Base-by-base conservation (phyloP, 2,329 filamentous ascomycete genomes). In the Clarireedia homoeocarpa region DNA sequence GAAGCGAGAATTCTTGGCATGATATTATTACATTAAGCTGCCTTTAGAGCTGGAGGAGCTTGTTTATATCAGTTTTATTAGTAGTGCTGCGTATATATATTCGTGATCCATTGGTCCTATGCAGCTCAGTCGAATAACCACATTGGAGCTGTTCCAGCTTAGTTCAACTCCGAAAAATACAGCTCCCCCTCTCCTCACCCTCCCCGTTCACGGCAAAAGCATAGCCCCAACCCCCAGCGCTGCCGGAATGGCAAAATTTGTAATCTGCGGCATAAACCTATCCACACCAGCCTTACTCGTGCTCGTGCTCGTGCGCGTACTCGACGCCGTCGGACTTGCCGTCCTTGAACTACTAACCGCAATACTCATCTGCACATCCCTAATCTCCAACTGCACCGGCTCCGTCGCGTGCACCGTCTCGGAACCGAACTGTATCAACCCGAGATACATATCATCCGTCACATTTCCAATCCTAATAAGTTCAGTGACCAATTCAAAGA, bases 201-300 rank as follows among this genome's bases (percentile, higher is more conserved):
- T 30, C 7, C n/a, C 45, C 42, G 20, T 17, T 48, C 15, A 48
- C 23, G 42, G 23, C 10, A 14, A 34, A 30, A 55, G 17, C 46
- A 55, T 55, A 26, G n/a, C 36, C 4, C 45, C 46, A 5, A 55
- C 27, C 2, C 52, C 52, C 45, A 55, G 20, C 14, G 52, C 52
- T 12, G 52, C 52, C 14, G 52, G 52, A n/a, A 55, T 15, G 4
- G 52, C 52, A 55, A 55, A 55, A 55, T 55, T 55, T 9, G 52
- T 55, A 50, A 55, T 55, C 38, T 40, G 34, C 2, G 52, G 17
- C 36, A 17, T 17, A n/a, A 48, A 48, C 6, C 20, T 34, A 6
- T 55, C 52, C 9, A 24, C 52, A 1, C 10, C 52, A 2, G 24
- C 52, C 4, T 24, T 44, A 40, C 52, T 50, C 36, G 15, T 55